Evolutionary conservation across 2,329 filamentous ascomycete species (phyloP).

Genomic region (Aspergillus eucalypticola): DNA sequence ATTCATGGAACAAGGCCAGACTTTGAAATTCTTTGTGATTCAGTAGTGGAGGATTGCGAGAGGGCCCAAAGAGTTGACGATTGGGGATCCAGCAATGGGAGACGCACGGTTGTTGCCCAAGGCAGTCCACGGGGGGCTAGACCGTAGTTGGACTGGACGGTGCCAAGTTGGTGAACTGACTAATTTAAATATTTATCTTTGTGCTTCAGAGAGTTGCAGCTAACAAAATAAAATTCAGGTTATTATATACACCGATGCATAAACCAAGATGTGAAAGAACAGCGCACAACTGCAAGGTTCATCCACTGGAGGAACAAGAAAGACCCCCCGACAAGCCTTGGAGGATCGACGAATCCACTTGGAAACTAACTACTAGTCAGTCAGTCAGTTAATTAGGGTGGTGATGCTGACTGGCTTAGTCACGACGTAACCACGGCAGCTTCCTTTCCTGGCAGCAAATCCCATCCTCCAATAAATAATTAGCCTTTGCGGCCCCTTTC

Average conservation of each 20-base stretch:
- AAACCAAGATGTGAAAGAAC: too few species aligned
- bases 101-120: background rate
- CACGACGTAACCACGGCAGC: background rate
- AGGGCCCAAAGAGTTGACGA: background rate
- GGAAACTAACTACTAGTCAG: background rate
- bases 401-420: constrained; percentile 11
- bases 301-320: too few species aligned
- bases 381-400: background rate
- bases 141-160: background rate
- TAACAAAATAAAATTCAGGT: too few species aligned
- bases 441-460: background rate
- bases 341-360: background rate
- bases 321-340: background rate
- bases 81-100: background rate
- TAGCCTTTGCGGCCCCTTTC: background rate
- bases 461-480: background rate
- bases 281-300: too few species aligned
- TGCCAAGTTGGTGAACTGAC: too few species aligned
- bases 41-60: background rate
- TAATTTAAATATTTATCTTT: too few species aligned
- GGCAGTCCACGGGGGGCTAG: background rate
- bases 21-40: background rate
- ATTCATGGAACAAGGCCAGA: background rate
- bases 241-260: too few species aligned
- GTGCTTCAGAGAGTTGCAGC: too few species aligned